Conservation (phyloP, 176 grass and related monocot species). For the Rhynchospora breviuscula region DNA sequence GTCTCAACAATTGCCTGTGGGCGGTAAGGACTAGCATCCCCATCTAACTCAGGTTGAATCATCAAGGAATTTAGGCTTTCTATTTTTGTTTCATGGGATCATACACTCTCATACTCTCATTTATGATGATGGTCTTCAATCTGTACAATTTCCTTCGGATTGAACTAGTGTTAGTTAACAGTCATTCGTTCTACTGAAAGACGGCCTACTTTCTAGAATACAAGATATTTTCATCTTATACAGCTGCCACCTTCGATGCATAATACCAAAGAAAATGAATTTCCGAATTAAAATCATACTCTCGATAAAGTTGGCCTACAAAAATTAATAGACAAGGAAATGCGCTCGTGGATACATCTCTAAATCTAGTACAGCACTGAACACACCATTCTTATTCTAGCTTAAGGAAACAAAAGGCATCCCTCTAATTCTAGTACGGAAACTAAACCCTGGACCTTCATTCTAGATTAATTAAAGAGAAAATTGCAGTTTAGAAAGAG, state of each 20-base stretch:
- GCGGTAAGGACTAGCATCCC: no score
- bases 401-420: not conserved
- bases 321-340: not conserved
- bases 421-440: no score
- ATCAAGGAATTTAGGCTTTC: no score
- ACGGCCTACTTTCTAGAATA: not conserved
- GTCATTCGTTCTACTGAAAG: not conserved
- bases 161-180: no score
- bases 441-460: no score
- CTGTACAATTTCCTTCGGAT: not conserved
- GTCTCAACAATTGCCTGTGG: no score
- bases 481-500: not conserved
- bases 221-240: not conserved
- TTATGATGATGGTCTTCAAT: not conserved
- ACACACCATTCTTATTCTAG: not conserved
- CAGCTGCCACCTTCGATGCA: not conserved
- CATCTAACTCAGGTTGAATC: no score
- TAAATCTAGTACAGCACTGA: constrained; percentile 3
- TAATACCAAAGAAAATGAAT: not conserved
- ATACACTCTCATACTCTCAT: not conserved
- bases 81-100: no score
- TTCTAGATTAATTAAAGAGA: not conserved
- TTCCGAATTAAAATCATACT: not conserved
- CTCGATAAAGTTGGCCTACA: not conserved
- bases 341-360: no score